These are phyloP conservation scores for Metarhizium guizhouense DNA, from an alignment of 2,329 filamentous ascomycete genomes.

Conservation along the genomic window DNA sequence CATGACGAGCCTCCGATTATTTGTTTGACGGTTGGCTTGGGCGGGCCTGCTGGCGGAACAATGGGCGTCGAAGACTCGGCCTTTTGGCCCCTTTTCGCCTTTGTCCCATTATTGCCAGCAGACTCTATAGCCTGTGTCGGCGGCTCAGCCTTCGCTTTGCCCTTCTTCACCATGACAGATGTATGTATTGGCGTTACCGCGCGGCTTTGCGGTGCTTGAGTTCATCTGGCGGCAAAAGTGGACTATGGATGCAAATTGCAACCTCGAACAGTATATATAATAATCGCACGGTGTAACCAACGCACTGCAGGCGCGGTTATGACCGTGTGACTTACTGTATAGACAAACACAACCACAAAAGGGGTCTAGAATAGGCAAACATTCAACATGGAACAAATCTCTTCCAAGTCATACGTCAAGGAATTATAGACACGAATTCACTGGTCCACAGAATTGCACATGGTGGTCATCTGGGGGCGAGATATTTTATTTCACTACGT, in stretches of 20 bases:
- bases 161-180: constrained; percentile 40
- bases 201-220: background rate
- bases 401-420: background rate
- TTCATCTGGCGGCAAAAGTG: background rate
- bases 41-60: constrained; percentile 31
- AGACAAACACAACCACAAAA: background rate
- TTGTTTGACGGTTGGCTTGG: constrained; percentile 61
- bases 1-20: constrained; percentile 91
- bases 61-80: constrained; percentile 19
- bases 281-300: constrained; percentile 2
- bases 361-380: no score
- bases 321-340: background rate
- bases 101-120: constrained; percentile 45
- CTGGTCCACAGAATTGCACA: background rate
- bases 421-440: background rate
- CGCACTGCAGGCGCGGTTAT: background rate
- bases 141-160: constrained; percentile 39
- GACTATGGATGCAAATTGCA: background rate
- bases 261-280: background rate
- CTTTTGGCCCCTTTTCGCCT: constrained; percentile 32
- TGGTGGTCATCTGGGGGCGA: background rate
- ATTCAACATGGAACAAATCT: background rate
- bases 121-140: constrained; percentile 21
- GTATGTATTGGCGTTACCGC: background rate
- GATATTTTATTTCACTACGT: constrained; percentile 10